Evolutionary conservation across 495 filamentous ascomycete genomes (phyloP).

Genomic region (Penicillium cinerascens): DNA sequence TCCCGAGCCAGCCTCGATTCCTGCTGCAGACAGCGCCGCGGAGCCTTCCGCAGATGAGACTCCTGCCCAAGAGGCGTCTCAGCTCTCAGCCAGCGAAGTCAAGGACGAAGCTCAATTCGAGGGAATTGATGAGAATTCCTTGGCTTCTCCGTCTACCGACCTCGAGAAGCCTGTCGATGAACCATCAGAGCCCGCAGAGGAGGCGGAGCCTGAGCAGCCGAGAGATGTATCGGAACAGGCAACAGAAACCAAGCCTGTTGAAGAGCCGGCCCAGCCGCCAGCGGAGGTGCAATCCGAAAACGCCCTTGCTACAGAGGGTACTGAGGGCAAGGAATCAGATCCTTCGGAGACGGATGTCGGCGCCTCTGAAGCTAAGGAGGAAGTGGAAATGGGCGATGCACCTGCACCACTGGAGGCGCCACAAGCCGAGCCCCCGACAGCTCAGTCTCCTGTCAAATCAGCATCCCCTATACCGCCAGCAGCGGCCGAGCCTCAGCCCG

Average conservation of each 20-base stretch:
- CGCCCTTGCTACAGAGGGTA: background rate
- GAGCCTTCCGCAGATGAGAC: background rate
- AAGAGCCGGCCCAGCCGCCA: background rate
- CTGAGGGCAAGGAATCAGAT: background rate
- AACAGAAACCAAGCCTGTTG: background rate
- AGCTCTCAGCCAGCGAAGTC: constrained; percentile 3
- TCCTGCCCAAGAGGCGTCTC: background rate
- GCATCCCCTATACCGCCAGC: constrained; percentile 4
- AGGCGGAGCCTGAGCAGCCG: constrained; percentile 1
- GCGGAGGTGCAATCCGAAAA: background rate
- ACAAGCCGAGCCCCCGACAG: background rate
- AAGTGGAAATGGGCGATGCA: constrained; percentile 11
- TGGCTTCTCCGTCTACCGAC: background rate
- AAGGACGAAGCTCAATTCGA: constrained; percentile 1
- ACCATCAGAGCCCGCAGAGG: background rate
- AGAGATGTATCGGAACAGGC: background rate
- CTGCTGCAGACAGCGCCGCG: background rate
- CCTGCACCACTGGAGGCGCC: background rate
- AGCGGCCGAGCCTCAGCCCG: background rate
- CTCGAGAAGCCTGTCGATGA: constrained; percentile 7
- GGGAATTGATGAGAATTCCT: background rate
- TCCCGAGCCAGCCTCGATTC: background rate
- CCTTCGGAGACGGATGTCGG: background rate
- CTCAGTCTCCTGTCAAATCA: background rate
- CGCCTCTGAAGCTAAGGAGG: constrained; percentile 4